These are phyloP conservation scores for Mycena filopes DNA, from an alignment of 768 basidiomycete species.

Conservation along the genomic window DNA sequence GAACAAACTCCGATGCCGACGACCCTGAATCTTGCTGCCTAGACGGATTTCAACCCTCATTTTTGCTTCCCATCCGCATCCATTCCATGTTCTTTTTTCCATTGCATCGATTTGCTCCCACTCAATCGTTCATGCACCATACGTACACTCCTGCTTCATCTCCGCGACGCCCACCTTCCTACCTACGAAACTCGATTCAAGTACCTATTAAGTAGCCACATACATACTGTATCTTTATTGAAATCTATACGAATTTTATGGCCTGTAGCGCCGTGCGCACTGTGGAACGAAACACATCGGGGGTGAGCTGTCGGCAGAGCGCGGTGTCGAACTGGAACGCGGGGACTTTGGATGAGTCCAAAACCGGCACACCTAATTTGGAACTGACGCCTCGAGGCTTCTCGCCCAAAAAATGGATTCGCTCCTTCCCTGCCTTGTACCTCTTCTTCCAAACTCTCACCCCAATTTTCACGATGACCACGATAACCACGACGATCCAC, in stretches of 20 bases:
- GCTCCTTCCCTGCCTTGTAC: not conserved
- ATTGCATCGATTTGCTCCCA: slow-evolving; percentile 12
- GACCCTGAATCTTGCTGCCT: slow-evolving; percentile 18
- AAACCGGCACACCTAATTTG: no score
- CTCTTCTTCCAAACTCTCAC: not conserved
- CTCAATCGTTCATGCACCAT: not conserved
- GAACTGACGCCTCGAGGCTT: slow-evolving; percentile 17
- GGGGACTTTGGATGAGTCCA: no score
- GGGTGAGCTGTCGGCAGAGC: no score
- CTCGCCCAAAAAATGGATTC: slow-evolving; percentile 9
- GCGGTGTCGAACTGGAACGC: no score
- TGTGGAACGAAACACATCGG: no score
- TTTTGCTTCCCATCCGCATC: not conserved
- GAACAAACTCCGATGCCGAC: slow-evolving; percentile 11
- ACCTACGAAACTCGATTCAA: no score
- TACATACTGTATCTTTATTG: slow-evolving; percentile 26
- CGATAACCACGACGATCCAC: slow-evolving; percentile 14
- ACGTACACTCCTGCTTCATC: slow-evolving; percentile 13
- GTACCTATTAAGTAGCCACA: slow-evolving; percentile 18
- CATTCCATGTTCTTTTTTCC: not conserved
- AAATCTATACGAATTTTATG: slow-evolving; percentile 22
- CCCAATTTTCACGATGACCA: not conserved
- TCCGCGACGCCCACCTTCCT: slow-evolving; percentile 18
- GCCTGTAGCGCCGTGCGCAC: no score
- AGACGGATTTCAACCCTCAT: slow-evolving; percentile 5